Base-by-base conservation (phyloP, 805 yeast genomes). In the Yamadazyma ubonensis region DNA sequence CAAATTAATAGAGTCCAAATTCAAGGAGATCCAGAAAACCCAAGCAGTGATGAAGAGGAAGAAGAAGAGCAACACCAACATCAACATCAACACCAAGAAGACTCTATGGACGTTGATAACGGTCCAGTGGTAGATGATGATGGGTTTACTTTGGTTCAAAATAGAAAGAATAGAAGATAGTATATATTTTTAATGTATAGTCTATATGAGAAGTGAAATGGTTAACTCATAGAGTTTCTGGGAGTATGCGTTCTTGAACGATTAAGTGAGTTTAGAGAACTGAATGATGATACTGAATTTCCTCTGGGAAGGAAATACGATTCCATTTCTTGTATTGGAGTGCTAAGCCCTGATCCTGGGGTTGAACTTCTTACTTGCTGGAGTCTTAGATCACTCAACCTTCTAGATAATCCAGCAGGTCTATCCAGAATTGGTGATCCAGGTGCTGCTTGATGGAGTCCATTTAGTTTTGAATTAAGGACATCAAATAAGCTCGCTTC, bases 111-210 rank as follows among this genome's bases (percentile, higher is more conserved):
- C 11, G 50, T 61, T 2, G 65, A 62, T 33, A 62, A 62, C 14
- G 85, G 73, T 8, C 95, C 96, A 2, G 57, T 84, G 7, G 73
- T 91, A 6, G 98, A 91, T 57, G 98, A 91, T 23, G 98, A 91
- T 57, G 99, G 98, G 1, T 91, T 91, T 55, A 93, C 89, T 52
- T 63, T 88, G 45, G 97, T 91, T 3, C 88, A 81, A 53, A 81
- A 77, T 55, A 81, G 78, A 54, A 81, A 53, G 6, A 72, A 74
- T 59, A 73, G 75, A 59, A 39, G 49, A 27, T 45, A 44, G 25
- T n/a, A 11, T 14, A 22, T n/a, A 31, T 34, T 16, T 21, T 20
- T 20, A 19, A 28, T 35, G 18, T 35, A 28, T 25, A 32, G 22
- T 32, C 29, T 35, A 19, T 27, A 11, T 35, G 18, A 10, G 26